Conservation (phyloP, 2,329 filamentous ascomycete genomes). For the Clonostachys byssicola region DNA sequence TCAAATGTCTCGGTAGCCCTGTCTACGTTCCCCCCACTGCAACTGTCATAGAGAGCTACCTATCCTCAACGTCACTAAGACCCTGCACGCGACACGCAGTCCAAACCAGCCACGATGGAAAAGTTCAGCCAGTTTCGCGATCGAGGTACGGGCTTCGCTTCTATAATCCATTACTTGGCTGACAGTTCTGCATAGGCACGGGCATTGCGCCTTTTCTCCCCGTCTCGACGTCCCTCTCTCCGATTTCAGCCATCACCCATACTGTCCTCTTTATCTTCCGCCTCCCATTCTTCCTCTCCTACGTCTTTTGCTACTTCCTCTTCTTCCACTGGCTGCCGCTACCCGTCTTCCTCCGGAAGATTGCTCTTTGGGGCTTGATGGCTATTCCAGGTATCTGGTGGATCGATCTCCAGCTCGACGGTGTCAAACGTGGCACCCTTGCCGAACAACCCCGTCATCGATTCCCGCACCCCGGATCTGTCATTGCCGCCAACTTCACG, state of each 20-base stretch:
- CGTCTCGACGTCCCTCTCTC: conserved; percentile 60
- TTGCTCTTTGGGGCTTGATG: conserved; percentile 81
- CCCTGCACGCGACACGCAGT: too few relatives aligned
- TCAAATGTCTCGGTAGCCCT: too few relatives aligned
- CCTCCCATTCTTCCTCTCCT: conserved; percentile 69
- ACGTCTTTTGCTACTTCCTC: conserved; percentile 69
- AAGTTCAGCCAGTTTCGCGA: conserved; percentile 93
- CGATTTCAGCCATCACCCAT: conserved; percentile 60
- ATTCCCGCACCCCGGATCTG: conserved; percentile 72
- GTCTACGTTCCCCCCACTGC: too few relatives aligned
- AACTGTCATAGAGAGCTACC: too few relatives aligned
- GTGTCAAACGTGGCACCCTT: conserved; percentile 86
- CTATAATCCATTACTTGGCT: conserved; percentile 1
- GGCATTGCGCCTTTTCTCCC: conserved; percentile 96
- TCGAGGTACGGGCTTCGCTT: conserved; percentile 53
- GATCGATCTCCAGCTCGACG: conserved; percentile 97
- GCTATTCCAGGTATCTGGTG: conserved; percentile 93
- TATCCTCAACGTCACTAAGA: too few relatives aligned
- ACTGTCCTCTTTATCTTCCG: conserved; percentile 75
- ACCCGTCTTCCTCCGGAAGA: conserved; percentile 64
- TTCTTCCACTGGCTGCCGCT: conserved; percentile 78
- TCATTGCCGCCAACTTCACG: conserved; percentile 89
- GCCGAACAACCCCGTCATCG: conserved; percentile 68
- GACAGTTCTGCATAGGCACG: conserved; percentile 57
- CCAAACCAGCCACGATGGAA: conserved; percentile 59